A percentile compares a stretch with the other conserved stretches of the same genome.
These are phyloP conservation scores for Fusarium verticillioides DNA, from an alignment of 2,329 filamentous ascomycete species.

Conservation along the genomic window DNA sequence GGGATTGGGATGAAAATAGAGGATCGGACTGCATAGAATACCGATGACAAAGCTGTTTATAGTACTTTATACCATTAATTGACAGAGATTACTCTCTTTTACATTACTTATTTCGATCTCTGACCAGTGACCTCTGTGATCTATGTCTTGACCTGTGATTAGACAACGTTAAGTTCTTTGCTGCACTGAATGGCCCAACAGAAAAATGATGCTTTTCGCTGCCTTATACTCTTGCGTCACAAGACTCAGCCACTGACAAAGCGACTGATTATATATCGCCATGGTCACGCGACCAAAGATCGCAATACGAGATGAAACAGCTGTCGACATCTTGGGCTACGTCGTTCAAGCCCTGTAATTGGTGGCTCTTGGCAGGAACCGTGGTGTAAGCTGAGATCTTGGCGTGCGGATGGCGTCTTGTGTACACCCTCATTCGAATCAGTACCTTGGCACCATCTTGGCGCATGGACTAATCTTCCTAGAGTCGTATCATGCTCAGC, in stretches of 20 bases:
- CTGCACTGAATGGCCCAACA: neutral
- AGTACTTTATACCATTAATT: slow-evolving; percentile 32
- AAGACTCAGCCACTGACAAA: neutral
- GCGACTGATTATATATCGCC: neutral
- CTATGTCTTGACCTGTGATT: neutral
- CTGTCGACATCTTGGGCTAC: neutral
- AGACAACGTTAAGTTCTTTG: too few species aligned
- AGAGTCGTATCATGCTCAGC: neutral
- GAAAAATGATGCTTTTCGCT: neutral
- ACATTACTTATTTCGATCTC: neutral
- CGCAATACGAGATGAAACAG: neutral
- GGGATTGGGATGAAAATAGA: slow-evolving; percentile 17
- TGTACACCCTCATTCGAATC: neutral
- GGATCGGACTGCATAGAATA: slow-evolving; percentile 26
- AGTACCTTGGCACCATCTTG: neutral
- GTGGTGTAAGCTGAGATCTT: neutral
- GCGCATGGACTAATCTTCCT: neutral
- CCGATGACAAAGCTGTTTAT: slow-evolving; percentile 1
- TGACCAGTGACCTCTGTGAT: neutral
- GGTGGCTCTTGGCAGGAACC: neutral
- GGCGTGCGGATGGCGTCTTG: neutral
- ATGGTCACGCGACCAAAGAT: neutral
- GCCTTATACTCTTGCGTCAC: neutral
- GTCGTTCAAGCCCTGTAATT: neutral
- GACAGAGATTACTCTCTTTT: slow-evolving; percentile 18